phyloP scores from a whole-genome alignment of 1,284 basidiomycete species.

The Athelia sp. region DNA sequence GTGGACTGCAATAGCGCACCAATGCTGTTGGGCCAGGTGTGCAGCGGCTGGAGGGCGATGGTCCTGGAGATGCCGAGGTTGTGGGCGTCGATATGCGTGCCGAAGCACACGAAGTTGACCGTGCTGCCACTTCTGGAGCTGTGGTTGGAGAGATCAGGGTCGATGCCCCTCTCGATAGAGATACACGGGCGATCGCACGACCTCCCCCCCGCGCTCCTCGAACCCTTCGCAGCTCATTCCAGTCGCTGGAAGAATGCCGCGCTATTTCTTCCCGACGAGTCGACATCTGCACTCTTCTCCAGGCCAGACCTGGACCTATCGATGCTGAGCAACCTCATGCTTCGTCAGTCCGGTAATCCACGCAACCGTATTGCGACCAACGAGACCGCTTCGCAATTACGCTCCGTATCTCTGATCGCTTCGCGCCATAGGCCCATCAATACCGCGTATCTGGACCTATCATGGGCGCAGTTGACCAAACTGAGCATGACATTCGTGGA shows the following conservation, averaged over 20 bases:
- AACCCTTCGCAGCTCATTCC: not conserved
- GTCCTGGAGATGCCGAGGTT: not conserved
- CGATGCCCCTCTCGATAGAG: not conserved
- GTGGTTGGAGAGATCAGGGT: not conserved
- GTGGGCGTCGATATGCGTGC: not conserved
- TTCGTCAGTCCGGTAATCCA: not conserved
- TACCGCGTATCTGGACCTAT: not conserved
- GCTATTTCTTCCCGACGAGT: not conserved
- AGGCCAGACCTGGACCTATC: not conserved
- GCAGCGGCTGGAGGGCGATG: not conserved
- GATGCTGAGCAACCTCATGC: not conserved
- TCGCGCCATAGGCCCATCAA: not conserved
- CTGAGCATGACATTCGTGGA: not conserved
- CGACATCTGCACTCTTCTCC: not conserved
- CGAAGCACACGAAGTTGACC: not conserved
- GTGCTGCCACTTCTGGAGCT: not conserved
- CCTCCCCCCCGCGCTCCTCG: not conserved
- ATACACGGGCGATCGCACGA: not conserved
- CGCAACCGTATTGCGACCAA: not conserved
- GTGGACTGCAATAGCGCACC: not conserved
- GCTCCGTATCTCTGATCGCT: not conserved
- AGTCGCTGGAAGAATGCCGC: not conserved
- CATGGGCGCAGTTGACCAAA: not conserved
- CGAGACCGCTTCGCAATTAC: not conserved
- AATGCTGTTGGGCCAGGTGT: not conserved